phyloP scores from a whole-genome alignment of 140 eudicot species.

The Cichorium intybus region DNA sequence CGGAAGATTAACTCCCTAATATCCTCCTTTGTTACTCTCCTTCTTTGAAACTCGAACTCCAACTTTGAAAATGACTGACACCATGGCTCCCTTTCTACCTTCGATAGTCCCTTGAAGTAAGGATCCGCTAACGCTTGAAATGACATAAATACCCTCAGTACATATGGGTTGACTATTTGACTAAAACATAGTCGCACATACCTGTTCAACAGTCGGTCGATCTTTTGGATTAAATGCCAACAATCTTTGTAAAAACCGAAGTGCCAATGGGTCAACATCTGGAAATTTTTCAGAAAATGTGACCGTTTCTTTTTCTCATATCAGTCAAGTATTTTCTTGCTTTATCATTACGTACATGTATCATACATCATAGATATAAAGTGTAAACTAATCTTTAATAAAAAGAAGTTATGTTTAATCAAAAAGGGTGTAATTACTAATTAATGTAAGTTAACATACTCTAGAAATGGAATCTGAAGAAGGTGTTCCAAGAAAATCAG shows the following conservation, averaged over 20 bases:
- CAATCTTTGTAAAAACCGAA: conserved; percentile 58
- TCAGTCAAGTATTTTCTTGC: too few species aligned
- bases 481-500: conserved; percentile 85
- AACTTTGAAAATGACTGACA: conserved; percentile 74
- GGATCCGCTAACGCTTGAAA: conserved; percentile 77
- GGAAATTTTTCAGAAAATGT: conserved; percentile 64
- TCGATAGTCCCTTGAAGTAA: conserved; percentile 80
- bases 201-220: too few species aligned
- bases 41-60: conserved; percentile 92
- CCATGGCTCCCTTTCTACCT: conserved; percentile 80
- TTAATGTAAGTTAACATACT: too few species aligned
- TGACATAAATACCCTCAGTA: neutral
- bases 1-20: too few species aligned
- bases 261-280: conserved; percentile 77
- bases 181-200: too few species aligned
- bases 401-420: too few species aligned
- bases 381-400: neutral
- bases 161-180: too few species aligned
- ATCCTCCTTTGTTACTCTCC: too few species aligned
- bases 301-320: conserved; percentile 69
- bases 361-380: neutral
- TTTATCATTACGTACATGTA: conserved; percentile 83
- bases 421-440: too few species aligned
- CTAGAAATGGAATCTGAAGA: conserved; percentile 71
- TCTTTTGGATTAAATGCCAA: too few species aligned